These are phyloP conservation scores for Physcia stellaris DNA, from an alignment of 495 filamentous ascomycete genomes.

Conservation along the genomic window DNA sequence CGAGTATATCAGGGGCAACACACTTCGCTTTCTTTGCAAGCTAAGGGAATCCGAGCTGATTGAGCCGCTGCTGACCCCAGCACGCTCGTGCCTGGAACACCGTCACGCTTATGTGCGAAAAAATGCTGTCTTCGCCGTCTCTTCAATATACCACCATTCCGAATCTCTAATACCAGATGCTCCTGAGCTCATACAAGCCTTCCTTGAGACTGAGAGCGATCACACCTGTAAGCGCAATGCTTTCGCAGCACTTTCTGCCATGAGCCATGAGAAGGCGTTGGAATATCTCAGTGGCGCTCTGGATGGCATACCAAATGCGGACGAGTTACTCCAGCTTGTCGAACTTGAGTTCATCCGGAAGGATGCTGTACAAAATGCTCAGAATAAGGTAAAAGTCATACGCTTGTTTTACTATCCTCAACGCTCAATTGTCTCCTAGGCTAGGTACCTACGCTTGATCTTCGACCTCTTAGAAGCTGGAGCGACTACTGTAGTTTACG, in stretches of 20 bases:
- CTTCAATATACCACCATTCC: constrained; percentile 85
- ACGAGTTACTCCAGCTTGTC: constrained; percentile 85
- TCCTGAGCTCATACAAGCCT: constrained; percentile 77
- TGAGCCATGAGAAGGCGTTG: constrained; percentile 85
- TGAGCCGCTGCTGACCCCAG: constrained; percentile 85
- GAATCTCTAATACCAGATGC: constrained; percentile 91
- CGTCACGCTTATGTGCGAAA: constrained; percentile 96
- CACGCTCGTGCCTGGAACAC: constrained; percentile 83
- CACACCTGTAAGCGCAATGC: constrained; percentile 97
- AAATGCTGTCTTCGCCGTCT: constrained; percentile 89
- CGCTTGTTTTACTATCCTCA: neutral
- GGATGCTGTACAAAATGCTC: constrained; percentile 86
- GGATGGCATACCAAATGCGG: constrained; percentile 84
- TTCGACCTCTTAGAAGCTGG: constrained; percentile 92
- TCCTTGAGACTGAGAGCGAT: constrained; percentile 86
- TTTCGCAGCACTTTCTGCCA: constrained; percentile 78
- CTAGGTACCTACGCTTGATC: constrained; percentile 82
- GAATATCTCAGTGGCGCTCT: constrained; percentile 86
- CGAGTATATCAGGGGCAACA: constrained; percentile 96
- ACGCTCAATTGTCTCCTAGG: constrained; percentile 15
- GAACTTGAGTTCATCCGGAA: constrained; percentile 95
- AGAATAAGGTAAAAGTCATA: constrained; percentile 61
- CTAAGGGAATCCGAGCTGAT: constrained; percentile 91
- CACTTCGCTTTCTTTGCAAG: constrained; percentile 92
- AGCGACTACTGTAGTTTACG: constrained; percentile 91